Base-by-base conservation (phyloP, 306 rosid genomes). In the Vigna unguiculata region DNA sequence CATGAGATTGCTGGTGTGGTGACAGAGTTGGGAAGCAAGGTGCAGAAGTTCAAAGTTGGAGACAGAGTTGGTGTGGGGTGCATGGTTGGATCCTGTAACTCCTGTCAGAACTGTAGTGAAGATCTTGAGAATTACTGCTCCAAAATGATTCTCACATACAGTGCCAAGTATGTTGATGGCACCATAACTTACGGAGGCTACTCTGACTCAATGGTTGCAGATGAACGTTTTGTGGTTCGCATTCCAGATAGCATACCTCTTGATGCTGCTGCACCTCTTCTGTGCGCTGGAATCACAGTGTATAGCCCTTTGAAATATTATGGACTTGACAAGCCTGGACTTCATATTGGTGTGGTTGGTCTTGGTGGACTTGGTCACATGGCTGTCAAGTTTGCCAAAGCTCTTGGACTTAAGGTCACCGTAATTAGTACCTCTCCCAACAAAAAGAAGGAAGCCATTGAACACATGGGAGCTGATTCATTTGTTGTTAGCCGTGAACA, bases 241-340 rank as follows among this genome's bases (percentile, higher is more conserved):
- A 82, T 90, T 47, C 89, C 92, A 0, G 89, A 86, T 13, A 34
- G 3, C 61, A 1, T 88, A 5, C 71, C 89, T 8, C 90, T 87
- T 30, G 87, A 90, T 19, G 89, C 80, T 47, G 82, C 83, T 17
- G 92, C 89, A 21, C 95, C 95, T 28, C 85, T 90, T 3, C 84
- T 90, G 0, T 90, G 95, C 67, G 91, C 95, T 1, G 90, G 95
- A 4, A 88, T 90, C 78, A 87, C 95, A 7, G 88, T 87, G 36
- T 90, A 82, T 66, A 90, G 95, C 24, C 92, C 92, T 24, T 0
- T 86, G n/a, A 84, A 48, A 71, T 53, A 82, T 19, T 90, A 16
- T 65, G 90, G 81, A 17, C 80, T 90, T 0, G 88, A 84, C 67
- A 55, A 88, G 75, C 84, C 95, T 6, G 90, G 88, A 8, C 48